A percentile compares a stretch with the other conserved stretches of the same genome.
These are phyloP conservation scores for Hortiboletus flavorubellus DNA, from an alignment of 768 basidiomycete genomes.

Conservation along the genomic window DNA sequence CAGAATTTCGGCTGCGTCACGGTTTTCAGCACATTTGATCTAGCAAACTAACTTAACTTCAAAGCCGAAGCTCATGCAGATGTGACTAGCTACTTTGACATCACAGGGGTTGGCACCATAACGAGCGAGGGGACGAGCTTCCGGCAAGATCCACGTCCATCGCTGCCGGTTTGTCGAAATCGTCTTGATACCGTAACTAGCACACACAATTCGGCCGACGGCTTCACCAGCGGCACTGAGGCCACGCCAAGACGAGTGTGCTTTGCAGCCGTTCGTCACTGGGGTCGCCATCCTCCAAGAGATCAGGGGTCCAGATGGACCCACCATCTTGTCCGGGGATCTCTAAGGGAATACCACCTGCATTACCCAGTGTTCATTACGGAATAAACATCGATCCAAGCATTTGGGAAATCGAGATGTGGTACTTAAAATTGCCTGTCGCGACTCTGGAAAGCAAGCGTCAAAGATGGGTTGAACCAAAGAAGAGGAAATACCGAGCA, in stretches of 20 bases:
- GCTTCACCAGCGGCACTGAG: slow-evolving; percentile 59
- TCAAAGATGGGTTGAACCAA: slow-evolving; percentile 52
- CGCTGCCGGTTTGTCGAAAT: slow-evolving; percentile 59
- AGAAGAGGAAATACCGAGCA: slow-evolving; percentile 51
- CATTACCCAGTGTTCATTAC: slow-evolving; percentile 64
- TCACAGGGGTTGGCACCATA: slow-evolving; percentile 82
- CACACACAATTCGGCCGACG: slow-evolving; percentile 56
- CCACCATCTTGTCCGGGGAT: slow-evolving; percentile 53
- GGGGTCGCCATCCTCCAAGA: slow-evolving; percentile 67
- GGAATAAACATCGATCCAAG: slow-evolving; percentile 88
- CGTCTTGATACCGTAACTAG: slow-evolving; percentile 72
- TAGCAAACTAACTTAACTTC: slow-evolving; percentile 29
- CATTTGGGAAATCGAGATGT: slow-evolving; percentile 47
- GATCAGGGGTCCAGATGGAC: slow-evolving; percentile 62
- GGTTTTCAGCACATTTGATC: slow-evolving; percentile 82
- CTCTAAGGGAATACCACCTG: slow-evolving; percentile 63
- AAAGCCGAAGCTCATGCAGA: slow-evolving; percentile 1
- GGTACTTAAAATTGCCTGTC: slow-evolving; percentile 35
- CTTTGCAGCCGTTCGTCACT: slow-evolving; percentile 70
- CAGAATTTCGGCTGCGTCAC: slow-evolving; percentile 71
- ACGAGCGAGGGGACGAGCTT: slow-evolving; percentile 66
- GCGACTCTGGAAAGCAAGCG: slow-evolving; percentile 67
- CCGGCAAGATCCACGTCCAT: slow-evolving; percentile 71
- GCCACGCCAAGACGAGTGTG: slow-evolving; percentile 84
- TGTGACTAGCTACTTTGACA: slow-evolving; percentile 55